A percentile compares a stretch with the other conserved stretches of the same genome.
Evolutionary conservation across 192 early-diverging fungal species (phyloP).

Genomic region (Dissophora globulifera): DNA sequence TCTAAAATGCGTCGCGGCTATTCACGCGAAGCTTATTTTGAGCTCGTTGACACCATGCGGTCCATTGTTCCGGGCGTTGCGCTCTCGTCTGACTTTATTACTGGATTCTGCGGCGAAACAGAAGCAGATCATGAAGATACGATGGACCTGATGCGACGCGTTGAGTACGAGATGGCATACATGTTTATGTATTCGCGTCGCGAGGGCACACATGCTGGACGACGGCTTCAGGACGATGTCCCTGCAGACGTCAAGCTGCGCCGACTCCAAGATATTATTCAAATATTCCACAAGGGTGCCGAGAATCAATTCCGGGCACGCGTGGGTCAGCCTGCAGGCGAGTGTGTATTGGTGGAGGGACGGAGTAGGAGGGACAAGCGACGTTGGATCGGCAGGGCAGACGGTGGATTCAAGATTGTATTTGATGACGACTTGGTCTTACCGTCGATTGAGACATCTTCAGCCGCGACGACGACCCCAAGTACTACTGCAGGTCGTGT

Average conservation of each 20-base stretch:
- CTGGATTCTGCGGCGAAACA: conserved; percentile 83
- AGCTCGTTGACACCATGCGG: conserved; percentile 73
- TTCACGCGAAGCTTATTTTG: conserved; percentile 74
- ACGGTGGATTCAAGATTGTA: conserved; percentile 77
- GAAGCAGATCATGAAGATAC: conserved; percentile 78
- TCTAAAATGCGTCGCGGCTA: conserved; percentile 83
- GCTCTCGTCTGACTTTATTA: conserved; percentile 80
- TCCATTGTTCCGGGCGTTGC: conserved; percentile 74
- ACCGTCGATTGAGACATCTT: conserved; percentile 26
- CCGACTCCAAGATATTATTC: conserved; percentile 74
- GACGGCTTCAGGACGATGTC: conserved; percentile 74
- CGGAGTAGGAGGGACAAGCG: conserved; percentile 51
- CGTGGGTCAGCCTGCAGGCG: conserved; percentile 38
- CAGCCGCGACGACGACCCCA: not conserved
- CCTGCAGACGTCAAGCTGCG: conserved; percentile 68
- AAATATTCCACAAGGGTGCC: conserved; percentile 69
- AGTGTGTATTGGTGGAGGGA: conserved; percentile 51
- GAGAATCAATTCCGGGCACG: conserved; percentile 45
- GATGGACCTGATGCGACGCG: conserved; percentile 69
- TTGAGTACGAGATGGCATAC: conserved; percentile 78
- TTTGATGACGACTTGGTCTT: conserved; percentile 53
- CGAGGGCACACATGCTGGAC: conserved; percentile 79
- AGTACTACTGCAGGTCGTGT: conserved; percentile 16
- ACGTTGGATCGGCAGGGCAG: conserved; percentile 66
- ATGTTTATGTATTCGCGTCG: conserved; percentile 87